Base-by-base conservation (phyloP, 2,329 filamentous ascomycete genomes). In the Microsporum canis region DNA sequence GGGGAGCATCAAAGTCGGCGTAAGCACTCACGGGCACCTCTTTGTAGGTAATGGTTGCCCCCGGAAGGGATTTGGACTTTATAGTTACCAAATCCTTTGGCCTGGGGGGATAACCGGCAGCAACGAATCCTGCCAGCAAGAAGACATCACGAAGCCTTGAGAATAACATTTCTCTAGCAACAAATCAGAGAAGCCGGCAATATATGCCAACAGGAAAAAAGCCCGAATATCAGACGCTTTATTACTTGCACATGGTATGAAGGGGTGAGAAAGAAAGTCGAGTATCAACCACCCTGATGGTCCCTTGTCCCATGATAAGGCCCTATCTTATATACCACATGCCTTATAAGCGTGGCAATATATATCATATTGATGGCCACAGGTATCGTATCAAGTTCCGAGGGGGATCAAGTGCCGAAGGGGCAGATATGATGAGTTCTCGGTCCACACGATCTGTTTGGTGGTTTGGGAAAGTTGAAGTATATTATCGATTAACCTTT, bases 31-130 rank as follows among this genome's bases (percentile, higher is more conserved):
- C 56, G 6, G 36, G 36, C 1, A 58, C 56, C 12, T 58, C 56
- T 34, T 58, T 58, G 14, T 58, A 58, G 38, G 56, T 58, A 29
- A 58, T 58, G 14, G 56, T 58, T 29, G 39, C 56, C 2, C 56
- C 56, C 3, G 56, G 56, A 14, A 58, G 56, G 23, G 23, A 27
- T 41, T 58, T 45, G 10, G 56, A 58, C 27, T 58, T 17, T 17
- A 58, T 58, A 1, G 56, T 58, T 43, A 31, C 43, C 29, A 58
- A 12, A 43, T 58, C 17, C 23, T 43, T 58, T 6, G 56, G 56
- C 56, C 29, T 45, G 29, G 38, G 56, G 23, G 56, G 56, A 33
- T 58, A 58, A 3, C 39, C 36, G 27, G 34, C 56, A n/a, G 29
- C 23, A 43, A 58, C 56, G 2, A 41, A 1, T 4, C 36, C 17